phyloP scores from a whole-genome alignment of 2,329 filamentous ascomycete species.

The Fusarium acutatum region DNA sequence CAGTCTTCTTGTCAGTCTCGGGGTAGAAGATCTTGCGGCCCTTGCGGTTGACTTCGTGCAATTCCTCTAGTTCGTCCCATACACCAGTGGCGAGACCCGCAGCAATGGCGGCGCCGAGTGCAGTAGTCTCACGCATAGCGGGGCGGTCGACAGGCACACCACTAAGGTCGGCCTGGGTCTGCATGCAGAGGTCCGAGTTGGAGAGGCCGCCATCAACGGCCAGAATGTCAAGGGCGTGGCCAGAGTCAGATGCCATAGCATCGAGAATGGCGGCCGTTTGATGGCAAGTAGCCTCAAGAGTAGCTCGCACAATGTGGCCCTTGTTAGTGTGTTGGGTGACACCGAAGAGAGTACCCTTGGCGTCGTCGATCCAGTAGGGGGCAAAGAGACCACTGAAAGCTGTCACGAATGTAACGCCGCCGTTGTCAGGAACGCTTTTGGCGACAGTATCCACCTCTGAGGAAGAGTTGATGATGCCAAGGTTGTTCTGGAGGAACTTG shows the following conservation, averaged over 20 bases:
- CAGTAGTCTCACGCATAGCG: constrained; percentile 89
- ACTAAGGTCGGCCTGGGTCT: constrained; percentile 87
- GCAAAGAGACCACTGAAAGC: constrained; percentile 92
- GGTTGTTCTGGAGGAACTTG: constrained; percentile 74
- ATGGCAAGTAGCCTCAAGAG: constrained; percentile 90
- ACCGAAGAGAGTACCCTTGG: constrained; percentile 86
- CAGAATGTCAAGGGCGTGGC: constrained; percentile 76
- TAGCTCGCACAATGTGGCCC: constrained; percentile 88
- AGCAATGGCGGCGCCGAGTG: constrained; percentile 87
- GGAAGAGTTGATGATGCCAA: constrained; percentile 65
- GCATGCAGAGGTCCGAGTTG: constrained; percentile 90
- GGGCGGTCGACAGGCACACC: constrained; percentile 84
- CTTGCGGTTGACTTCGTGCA: constrained; percentile 76
- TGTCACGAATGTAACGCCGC: constrained; percentile 86
- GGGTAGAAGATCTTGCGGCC: constrained; percentile 77
- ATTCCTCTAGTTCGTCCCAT: constrained; percentile 78
- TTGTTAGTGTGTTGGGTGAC: constrained; percentile 86
- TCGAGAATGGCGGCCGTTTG: constrained; percentile 92
- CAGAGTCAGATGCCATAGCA: constrained; percentile 88
- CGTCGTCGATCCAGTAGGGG: constrained; percentile 95
- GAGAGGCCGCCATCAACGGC: constrained; percentile 91
- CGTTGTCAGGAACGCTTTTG: constrained; percentile 71
- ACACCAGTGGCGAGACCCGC: constrained; percentile 85
- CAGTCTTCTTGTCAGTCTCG: constrained; percentile 59
- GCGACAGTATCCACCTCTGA: constrained; percentile 61